Base-by-base conservation (phyloP, 345 rosid genomes). In the Syzygium aromaticum region DNA sequence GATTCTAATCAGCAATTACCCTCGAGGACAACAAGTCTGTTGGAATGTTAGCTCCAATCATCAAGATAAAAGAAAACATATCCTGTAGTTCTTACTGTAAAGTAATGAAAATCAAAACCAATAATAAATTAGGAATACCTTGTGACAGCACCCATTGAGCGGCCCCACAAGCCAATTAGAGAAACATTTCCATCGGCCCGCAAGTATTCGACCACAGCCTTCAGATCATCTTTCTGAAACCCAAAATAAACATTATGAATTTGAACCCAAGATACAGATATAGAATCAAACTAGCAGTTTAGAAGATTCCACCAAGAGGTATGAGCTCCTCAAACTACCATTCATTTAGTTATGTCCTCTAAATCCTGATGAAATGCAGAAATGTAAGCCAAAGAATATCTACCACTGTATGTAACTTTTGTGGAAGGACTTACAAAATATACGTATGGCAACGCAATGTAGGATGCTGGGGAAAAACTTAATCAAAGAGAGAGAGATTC, bases 111-210 rank as follows among this genome's bases (percentile, higher is more conserved):
- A 22, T 25, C 40, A 84, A 84, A 84, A 52, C 61, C 59, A 54
- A 86, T 59, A 84, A 16, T 30, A 53, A 73, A 43, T 12, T n/a
- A 52, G 25, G 86, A 78, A 51, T 63, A 87, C 94, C 94, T 93
- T 61, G 94, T 91, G 85, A 91, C 93, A 51, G 94, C 91, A 49
- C 94, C 94, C 94, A 93, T 91, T 17, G 94, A 91, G 53, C 94
- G 94, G 43, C 94, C 94, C 93, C 94, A 93, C 67, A 93, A 86
- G 40, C 92, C 94, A 73, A 93, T 91, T 88, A 89, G 51, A 87
- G 94, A 93, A 73, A 91, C 91, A 82, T 91, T 89, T 86, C 90
- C 91, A 86, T 91, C 91, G 54, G 88, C 87, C 56, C 94, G 88
- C 89, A 93, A 84, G 88, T 90, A 86, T 87, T 90, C 90, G 73